Base-by-base conservation (phyloP, 768 basidiomycete species). In the Arthromyces matolae region DNA sequence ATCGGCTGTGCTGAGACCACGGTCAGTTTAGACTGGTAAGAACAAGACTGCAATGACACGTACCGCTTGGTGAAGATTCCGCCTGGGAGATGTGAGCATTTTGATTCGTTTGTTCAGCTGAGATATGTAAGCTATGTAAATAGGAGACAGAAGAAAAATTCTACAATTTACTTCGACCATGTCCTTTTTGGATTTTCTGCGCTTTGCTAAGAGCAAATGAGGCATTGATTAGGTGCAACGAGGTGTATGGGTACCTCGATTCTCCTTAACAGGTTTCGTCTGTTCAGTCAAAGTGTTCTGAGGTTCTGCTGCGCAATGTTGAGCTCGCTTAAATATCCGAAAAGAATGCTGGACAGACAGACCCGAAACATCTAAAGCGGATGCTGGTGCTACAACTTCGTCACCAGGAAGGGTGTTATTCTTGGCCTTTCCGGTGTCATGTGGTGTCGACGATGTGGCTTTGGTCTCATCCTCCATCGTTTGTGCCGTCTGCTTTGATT, bases 151-250 rank as follows among this genome's bases (percentile, higher is more conserved):
- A 23, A 18, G 13, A 28, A 14, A 4, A 42, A 19, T 23, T 45
- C 10, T 50, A 53, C 52, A 42, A 19, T 47, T n/a, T 12, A 45
- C 20, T 25, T 27, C 43, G 20, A 8, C 16, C 5, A 3, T 14
- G 12, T 24, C 14, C 24, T 50, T 43, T 32, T 36, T 45, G 1
- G 44, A 28, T 34, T 53, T 50, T 8, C 28, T 45, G 28, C 29
- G 39, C 22, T 39, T 50, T 19, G 33, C 52, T 53, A 27, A 16
- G 32, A 19, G 22, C 13, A 8, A 16, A 38, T 53, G 10, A 53
- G 52, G n/a, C 1, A 18, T 33, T 8, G n/a, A n/a, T n/a, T n/a
- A 42, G 20, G 5, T 29, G 14, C 2, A 19, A 19, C 9, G 27
- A 25, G 2, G 36, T 12, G 13, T 32, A 3, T 29, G 9, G 12